Evolutionary conservation across 2,329 filamentous ascomycete genomes (phyloP), one percentile per base, ranked within the genome.

Genomic region (Xylariaceae sp.): DNA sequence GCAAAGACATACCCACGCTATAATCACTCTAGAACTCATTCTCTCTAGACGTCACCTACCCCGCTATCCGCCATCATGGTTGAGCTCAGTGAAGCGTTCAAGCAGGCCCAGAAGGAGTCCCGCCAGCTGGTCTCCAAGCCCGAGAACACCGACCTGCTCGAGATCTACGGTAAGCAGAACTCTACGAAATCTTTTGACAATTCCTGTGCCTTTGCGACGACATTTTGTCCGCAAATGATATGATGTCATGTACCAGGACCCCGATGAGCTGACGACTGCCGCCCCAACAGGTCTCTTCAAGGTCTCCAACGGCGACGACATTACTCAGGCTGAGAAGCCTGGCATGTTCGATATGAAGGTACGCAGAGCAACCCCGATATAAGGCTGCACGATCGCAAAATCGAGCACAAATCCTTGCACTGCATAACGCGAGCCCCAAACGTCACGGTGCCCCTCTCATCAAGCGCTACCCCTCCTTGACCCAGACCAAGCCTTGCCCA

Each of bases 321-420:
- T 82, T 57, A 48, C 59, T 50, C 64, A 61, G 49, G 82, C 83
- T 53, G 51, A 74, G 42, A 64, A 68, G 50, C 83, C 83, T 22
- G 81, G 84, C 67, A 76, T 81, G 68, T 87, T 88, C 60, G 79
- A 88, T 64, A 59, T 89, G 46, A 82, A 81, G 73, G 82, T 81
- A 66, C 18, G 47, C 47, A 26, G 22, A 26, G 22, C 29, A 13
- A 4, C 19, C 17, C 26, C 19, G 30, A 9, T 16, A 28, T 22
- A 12, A n/a, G n/a, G 11, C 1, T 32, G 16, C 33, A 19, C 2
- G 31, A 7, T 37, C 35, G 4, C 19, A 29, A 19, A 9, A 18
- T 13, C 24, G 9, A n/a, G 18, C 8, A 17, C n/a, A 17, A 30
- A 38, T n/a, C n/a, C n/a, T n/a, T n/a, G n/a, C n/a, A n/a, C n/a